Evolutionary conservation across 2,329 filamentous ascomycete genomes (phyloP).

Genomic region (Pseudogymnoascus sp.): DNA sequence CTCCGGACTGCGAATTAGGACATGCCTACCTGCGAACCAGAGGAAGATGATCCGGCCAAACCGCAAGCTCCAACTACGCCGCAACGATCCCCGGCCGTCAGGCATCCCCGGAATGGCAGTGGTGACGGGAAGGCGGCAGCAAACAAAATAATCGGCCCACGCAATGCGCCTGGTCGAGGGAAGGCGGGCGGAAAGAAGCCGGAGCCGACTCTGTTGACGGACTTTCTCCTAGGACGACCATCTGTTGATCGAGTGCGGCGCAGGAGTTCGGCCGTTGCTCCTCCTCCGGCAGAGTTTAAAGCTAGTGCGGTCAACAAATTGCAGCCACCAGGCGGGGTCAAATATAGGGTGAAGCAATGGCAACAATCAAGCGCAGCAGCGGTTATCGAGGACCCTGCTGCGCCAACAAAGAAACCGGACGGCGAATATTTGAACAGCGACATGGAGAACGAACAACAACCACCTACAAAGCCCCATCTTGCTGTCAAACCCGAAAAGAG

Average conservation of each 20-base stretch:
- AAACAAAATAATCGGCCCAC: slow-evolving; percentile 19
- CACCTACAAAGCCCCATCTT: not conserved
- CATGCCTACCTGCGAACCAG: slow-evolving; percentile 5
- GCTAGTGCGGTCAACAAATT: slow-evolving; percentile 48
- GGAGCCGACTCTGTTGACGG: slow-evolving; percentile 44
- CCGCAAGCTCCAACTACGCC: slow-evolving; percentile 13
- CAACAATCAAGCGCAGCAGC: slow-evolving; percentile 68
- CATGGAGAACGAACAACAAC: not conserved
- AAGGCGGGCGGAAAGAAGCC: slow-evolving; percentile 19
- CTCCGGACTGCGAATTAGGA: slow-evolving; percentile 5
- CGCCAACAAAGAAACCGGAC: slow-evolving; percentile 45
- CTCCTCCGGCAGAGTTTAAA: slow-evolving; percentile 37
- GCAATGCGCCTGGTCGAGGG: slow-evolving; percentile 22
- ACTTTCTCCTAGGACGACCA: slow-evolving; percentile 51
- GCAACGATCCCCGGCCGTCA: slow-evolving; percentile 15
- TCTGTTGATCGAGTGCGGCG: slow-evolving; percentile 49
- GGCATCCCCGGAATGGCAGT: slow-evolving; percentile 17
- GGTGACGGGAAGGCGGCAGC: slow-evolving; percentile 16
- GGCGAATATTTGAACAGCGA: slow-evolving; percentile 21
- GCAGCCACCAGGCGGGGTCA: slow-evolving; percentile 59
- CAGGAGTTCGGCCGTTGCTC: slow-evolving; percentile 48
- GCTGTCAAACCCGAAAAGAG: slow-evolving; percentile 10
- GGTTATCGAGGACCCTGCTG: slow-evolving; percentile 45
- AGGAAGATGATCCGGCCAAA: slow-evolving; percentile 10
- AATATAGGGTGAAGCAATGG: slow-evolving; percentile 75